Percentiles rank a stretch among this genome's conserved stretches.
Conservation (phyloP, 2,329 filamentous ascomycete species). For the Phyllosticta paracitricarpa region DNA sequence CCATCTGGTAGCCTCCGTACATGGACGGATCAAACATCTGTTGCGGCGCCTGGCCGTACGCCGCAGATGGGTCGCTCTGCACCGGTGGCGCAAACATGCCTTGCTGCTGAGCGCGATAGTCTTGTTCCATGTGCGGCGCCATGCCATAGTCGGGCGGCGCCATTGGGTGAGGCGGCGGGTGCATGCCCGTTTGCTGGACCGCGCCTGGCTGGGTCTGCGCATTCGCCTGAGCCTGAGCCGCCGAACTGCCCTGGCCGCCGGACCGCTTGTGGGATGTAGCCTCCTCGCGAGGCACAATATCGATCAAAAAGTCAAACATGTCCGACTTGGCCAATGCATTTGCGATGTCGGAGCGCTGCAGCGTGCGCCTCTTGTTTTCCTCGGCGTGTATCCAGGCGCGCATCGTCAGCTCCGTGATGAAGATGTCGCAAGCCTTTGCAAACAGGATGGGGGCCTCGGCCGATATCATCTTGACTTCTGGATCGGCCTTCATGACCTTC, state of each 20-base stretch:
- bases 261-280: conserved; percentile 71
- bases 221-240: conserved; percentile 32
- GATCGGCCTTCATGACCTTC: conserved; percentile 99
- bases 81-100: conserved; percentile 76
- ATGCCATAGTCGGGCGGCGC: conserved; percentile 47
- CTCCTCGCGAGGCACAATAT: conserved; percentile 95
- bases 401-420: conserved; percentile 98
- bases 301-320: conserved; percentile 99
- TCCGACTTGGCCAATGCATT: conserved; percentile 93
- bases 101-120: conserved; percentile 63
- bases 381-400: conserved; percentile 98
- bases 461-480: conserved; percentile 99
- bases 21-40: conserved; percentile 79
- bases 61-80: conserved; percentile 58
- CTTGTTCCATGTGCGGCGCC: conserved; percentile 48
- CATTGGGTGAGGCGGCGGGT: conserved; percentile 41
- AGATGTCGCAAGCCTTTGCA: conserved; percentile 97
- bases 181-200: conserved; percentile 26
- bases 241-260: conserved; percentile 21
- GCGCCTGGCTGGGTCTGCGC: conserved; percentile 25
- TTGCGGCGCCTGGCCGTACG: conserved; percentile 64
- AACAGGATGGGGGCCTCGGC: conserved; percentile 96
- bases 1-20: conserved; percentile 72
- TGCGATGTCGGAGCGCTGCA: conserved; percentile 93
- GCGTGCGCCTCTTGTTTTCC: conserved; percentile 92